These are phyloP conservation scores for Daldinia concentrica DNA, from an alignment of 495 filamentous ascomycete genomes.

Conservation along the genomic window DNA sequence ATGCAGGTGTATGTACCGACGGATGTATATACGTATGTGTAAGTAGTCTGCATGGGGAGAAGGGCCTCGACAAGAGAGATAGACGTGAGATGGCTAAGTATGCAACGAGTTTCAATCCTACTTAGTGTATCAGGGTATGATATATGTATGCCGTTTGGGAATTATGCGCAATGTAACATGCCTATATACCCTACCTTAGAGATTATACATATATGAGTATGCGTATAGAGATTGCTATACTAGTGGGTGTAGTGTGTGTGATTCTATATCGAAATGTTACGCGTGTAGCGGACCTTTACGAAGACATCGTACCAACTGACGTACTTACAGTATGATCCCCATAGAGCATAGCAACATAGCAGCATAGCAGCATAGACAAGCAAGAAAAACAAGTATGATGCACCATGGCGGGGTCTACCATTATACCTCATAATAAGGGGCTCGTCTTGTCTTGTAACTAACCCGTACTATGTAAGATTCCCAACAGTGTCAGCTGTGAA, in stretches of 20 bases:
- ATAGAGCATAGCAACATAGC: not conserved
- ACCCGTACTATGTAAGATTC: slow-evolving; percentile 32
- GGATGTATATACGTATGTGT: slow-evolving; percentile 12
- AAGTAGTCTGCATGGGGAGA: slow-evolving; percentile 34
- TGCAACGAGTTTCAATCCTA: slow-evolving; percentile 31
- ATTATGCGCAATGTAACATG: slow-evolving; percentile 36
- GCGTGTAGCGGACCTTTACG: not conserved
- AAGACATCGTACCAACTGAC: slow-evolving; percentile 1
- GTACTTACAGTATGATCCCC: not conserved
- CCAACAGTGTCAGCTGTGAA: slow-evolving; percentile 38
- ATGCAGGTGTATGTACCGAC: slow-evolving; percentile 29
- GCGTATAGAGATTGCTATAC: not conserved
- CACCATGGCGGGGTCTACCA: slow-evolving; percentile 36
- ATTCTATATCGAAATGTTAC: not conserved
- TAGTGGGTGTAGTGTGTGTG: not conserved
- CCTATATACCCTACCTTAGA: slow-evolving; percentile 1
- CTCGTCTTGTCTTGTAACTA: slow-evolving; percentile 31
- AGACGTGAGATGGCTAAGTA: slow-evolving; percentile 20
- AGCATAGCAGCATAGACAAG: slow-evolving; percentile 6
- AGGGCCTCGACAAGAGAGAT: slow-evolving; percentile 24
- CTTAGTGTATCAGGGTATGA: slow-evolving; percentile 31
- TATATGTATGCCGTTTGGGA: slow-evolving; percentile 31
- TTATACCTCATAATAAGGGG: slow-evolving; percentile 39
- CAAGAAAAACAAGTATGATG: slow-evolving; percentile 23
- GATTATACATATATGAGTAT: not conserved